These are phyloP conservation scores for Vanrija humicola DNA, from an alignment of 1,284 basidiomycete species.

Conservation along the genomic window DNA sequence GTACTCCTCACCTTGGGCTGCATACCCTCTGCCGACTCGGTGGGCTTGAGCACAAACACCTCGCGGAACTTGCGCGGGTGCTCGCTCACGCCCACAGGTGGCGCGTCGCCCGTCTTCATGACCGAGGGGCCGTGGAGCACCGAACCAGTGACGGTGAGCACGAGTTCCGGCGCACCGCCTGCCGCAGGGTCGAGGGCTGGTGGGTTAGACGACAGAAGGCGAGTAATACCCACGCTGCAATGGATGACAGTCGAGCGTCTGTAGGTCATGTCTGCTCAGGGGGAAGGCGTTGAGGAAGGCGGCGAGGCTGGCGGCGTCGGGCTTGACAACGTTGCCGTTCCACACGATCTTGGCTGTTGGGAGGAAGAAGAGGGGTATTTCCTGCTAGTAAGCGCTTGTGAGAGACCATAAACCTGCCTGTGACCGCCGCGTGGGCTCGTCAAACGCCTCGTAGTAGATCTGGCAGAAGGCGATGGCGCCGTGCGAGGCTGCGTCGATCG, in stretches of 20 bases:
- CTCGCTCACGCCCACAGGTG: conserved; percentile 21
- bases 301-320: conserved; percentile 21
- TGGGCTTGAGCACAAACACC: conserved; percentile 39
- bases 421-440: conserved; percentile 38
- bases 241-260: conserved; percentile 45
- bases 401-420: conserved; percentile 19
- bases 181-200: conserved; percentile 17
- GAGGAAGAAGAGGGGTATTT: conserved; percentile 37
- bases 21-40: conserved; percentile 36
- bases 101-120: conserved; percentile 19
- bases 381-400: conserved; percentile 17
- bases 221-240: conserved; percentile 6
- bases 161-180: conserved; percentile 32
- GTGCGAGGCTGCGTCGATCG: conserved; percentile 43
- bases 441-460: conserved; percentile 45
- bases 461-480: conserved; percentile 45
- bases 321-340: conserved; percentile 39
- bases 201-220: background rate
- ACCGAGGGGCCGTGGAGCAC: conserved; percentile 41
- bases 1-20: conserved; percentile 37
- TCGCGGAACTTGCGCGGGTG: conserved; percentile 44
- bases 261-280: conserved; percentile 39
- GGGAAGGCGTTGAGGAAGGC: conserved; percentile 38
- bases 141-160: conserved; percentile 41
- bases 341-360: conserved; percentile 41